Evolutionary conservation across 352 stramenopile genomes (phyloP), one percentile per base, ranked within the genome.

Genomic region (Elongisporangium prolatum): DNA sequence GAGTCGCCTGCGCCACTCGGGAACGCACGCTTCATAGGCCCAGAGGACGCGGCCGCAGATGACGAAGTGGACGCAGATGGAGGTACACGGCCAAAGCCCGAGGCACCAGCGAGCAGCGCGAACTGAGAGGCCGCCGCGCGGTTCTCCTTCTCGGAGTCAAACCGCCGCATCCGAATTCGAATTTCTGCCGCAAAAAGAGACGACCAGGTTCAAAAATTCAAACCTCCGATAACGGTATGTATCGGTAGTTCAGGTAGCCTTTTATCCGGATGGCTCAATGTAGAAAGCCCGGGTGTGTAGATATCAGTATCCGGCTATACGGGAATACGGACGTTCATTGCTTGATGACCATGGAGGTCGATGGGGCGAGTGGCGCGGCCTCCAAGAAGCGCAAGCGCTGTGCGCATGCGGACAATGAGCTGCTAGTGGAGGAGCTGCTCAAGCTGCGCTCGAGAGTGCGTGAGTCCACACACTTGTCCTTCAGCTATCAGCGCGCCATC

Each of bases 91-190:
- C 28, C 28, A 13, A 40, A 40, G 28, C 58, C 2, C 56, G 50
- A 22, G 61, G 16, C 28, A 70, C 67, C 0, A 75, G 21, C 21
- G 18, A 59, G 68, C 38, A 61, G 53, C 28, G 52, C 56, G 24
- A 58, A 59, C 14, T 71, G 57, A 22, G 59, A 61, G 20, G 60
- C 49, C 5, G 56, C 63, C 37, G 69, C 53, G 28, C 71, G 69
- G 59, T 89, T 89, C 68, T 89, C 80, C 62, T 87, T 89, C 55
- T 87, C 80, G 10, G 73, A 75, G 56, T 89, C 77, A 48, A 82
- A 82, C 47, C 77, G 77, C 51, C 75, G 76, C 79, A 87, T 87
- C 13, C n/a, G 28, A 40, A 40, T 40, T 9, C 28, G 28, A 40
- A 34, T 34, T 40, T 8, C 28, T 8, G 28, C 28, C 28, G 28